These are phyloP conservation scores for Heliamphora exappendiculata DNA, from an alignment of 148 eudicot genomes.

Conservation along the genomic window DNA sequence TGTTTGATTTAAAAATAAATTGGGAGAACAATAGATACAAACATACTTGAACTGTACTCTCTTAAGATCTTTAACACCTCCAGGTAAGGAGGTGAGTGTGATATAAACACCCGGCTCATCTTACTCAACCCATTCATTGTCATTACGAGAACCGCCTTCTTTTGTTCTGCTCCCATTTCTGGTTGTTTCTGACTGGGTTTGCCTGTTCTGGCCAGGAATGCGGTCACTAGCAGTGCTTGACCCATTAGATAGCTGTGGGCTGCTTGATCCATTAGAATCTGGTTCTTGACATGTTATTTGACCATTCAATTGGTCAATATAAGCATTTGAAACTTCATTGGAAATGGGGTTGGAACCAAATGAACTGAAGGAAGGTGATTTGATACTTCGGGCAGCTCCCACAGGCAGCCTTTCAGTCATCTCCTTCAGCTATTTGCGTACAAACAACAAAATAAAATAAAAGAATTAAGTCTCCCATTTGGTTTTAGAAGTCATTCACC, in stretches of 20 bases:
- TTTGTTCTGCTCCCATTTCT: conserved; percentile 54
- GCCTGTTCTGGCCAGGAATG: conserved; percentile 47
- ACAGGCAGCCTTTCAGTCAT: conserved; percentile 97
- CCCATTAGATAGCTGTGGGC: conserved; percentile 47
- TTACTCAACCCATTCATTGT: conserved; percentile 92
- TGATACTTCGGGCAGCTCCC: conserved; percentile 66
- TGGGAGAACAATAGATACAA: conserved; percentile 7
- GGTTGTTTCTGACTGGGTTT: conserved; percentile 36
- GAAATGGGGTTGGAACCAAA: conserved; percentile 31
- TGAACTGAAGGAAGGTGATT: conserved; percentile 51
- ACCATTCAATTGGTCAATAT: conserved; percentile 40
- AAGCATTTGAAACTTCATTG: conserved; percentile 41
- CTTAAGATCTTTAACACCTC: conserved; percentile 86
- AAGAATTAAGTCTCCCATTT: neutral
- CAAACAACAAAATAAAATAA: conserved; percentile 11
- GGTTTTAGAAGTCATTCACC: neutral
- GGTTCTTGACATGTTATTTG: conserved; percentile 38
- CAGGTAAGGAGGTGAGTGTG: conserved; percentile 80
- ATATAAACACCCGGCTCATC: conserved; percentile 96
- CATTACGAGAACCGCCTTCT: conserved; percentile 57
- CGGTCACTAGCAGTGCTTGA: conserved; percentile 48
- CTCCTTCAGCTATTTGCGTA: conserved; percentile 60
- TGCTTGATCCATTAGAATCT: conserved; percentile 49
- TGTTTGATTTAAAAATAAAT: neutral
- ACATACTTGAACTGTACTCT: conserved; percentile 91